Percentiles rank a stretch among this genome's conserved stretches.
phyloP scores from a whole-genome alignment of 2,329 filamentous ascomycete species.

The Alternaria gansuensis region DNA sequence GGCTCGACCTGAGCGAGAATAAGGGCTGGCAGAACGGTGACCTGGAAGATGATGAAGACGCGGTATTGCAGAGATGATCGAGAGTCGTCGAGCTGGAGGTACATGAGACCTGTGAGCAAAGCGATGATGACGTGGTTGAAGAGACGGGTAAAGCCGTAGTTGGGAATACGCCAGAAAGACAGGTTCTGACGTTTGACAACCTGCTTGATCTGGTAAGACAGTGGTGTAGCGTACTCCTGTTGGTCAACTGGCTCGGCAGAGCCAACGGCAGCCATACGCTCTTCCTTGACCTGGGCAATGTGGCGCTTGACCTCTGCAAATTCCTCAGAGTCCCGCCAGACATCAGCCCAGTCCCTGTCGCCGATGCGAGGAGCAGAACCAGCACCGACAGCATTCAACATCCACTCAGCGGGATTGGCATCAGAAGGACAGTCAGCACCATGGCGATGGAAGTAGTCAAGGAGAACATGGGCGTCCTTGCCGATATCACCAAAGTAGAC shows the following conservation, averaged over 20 bases:
- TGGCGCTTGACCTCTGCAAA: conserved; percentile 71
- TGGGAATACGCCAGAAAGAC: conserved; percentile 84
- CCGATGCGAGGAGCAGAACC: conserved; percentile 76
- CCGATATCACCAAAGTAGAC: conserved; percentile 91
- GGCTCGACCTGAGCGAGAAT: conserved; percentile 86
- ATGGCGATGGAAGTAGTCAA: conserved; percentile 62
- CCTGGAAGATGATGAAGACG: conserved; percentile 90
- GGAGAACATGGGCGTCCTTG: conserved; percentile 74
- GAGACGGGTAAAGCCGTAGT: conserved; percentile 87
- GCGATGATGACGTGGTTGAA: conserved; percentile 86
- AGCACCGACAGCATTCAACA: conserved; percentile 85
- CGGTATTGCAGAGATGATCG: conserved; percentile 81
- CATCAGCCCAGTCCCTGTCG: conserved; percentile 78
- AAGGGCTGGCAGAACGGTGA: conserved; percentile 82
- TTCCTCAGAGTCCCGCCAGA: conserved; percentile 79
- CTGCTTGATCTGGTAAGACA: conserved; percentile 78
- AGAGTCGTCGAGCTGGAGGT: conserved; percentile 78
- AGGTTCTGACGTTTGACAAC: conserved; percentile 78
- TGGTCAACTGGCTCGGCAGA: conserved; percentile 61
- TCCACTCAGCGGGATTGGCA: conserved; percentile 74
- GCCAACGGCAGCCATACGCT: conserved; percentile 62
- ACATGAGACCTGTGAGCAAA: conserved; percentile 80
- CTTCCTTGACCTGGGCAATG: conserved; percentile 72
- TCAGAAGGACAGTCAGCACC: conserved; percentile 68
- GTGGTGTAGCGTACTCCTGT: conserved; percentile 82